Conservation (phyloP, 78 protist species). For the Dictyostelium citrinum region DNA sequence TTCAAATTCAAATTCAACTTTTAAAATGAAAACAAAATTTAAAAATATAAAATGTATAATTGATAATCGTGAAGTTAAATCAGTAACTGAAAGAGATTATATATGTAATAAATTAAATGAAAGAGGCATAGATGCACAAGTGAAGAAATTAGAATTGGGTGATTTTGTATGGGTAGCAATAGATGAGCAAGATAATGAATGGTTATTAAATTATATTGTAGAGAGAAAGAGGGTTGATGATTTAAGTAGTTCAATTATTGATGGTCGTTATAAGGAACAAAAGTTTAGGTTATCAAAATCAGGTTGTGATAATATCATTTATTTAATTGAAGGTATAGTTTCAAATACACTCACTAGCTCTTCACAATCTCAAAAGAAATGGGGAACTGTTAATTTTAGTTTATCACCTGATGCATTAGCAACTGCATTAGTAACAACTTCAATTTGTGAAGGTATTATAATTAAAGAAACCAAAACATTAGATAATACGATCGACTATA, state of each 20-base stretch:
- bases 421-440: constrained; percentile 26
- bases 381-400: constrained; percentile 56
- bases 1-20: not conserved
- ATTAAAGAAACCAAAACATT: not conserved
- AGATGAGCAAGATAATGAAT: not conserved
- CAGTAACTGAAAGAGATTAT: constrained; percentile 36
- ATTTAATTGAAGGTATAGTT: constrained; percentile 51
- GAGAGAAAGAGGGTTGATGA: constrained; percentile 74
- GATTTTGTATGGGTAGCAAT: constrained; percentile 74
- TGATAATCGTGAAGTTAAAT: constrained; percentile 74
- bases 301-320: constrained; percentile 42
- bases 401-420: constrained; percentile 33
- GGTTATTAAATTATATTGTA: constrained; percentile 46
- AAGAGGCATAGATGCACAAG: not conserved
- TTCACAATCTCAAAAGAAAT: not conserved
- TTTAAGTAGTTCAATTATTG: constrained; percentile 55
- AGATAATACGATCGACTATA: constrained; percentile 1
- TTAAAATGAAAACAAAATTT: not conserved
- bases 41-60: constrained; percentile 41
- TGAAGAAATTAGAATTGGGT: constrained; percentile 55
- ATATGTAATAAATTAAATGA: constrained; percentile 14
- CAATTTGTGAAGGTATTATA: not conserved
- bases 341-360: not conserved
- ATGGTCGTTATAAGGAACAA: constrained; percentile 80
- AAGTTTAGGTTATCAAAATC: constrained; percentile 50